These are phyloP conservation scores for Kodamaea derodonti DNA, from an alignment of 1,139 yeast species.

Conservation along the genomic window DNA sequence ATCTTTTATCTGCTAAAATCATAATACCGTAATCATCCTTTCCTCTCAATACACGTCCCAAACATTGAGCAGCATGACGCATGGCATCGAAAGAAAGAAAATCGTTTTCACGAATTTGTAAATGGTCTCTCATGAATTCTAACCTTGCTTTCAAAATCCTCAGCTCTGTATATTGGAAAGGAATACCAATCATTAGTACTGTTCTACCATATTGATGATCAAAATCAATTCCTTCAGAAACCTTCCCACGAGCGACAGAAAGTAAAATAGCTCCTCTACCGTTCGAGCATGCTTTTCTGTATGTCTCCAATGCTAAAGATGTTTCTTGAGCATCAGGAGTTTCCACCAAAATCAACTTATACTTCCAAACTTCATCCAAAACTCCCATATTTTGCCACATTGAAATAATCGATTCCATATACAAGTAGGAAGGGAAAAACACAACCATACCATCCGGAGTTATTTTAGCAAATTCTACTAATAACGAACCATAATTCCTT, in stretches of 20 bases:
- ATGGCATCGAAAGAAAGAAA: slow-evolving; percentile 96
- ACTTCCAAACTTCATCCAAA: slow-evolving; percentile 96
- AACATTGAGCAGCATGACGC: slow-evolving; percentile 99
- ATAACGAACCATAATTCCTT: slow-evolving; percentile 88
- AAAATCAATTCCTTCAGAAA: slow-evolving; percentile 97
- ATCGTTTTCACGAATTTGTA: slow-evolving; percentile 88
- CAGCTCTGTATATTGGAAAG: slow-evolving; percentile 97
- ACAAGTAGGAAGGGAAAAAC: slow-evolving; percentile 92
- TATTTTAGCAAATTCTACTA: slow-evolving; percentile 88
- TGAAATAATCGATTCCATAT: slow-evolving; percentile 95
- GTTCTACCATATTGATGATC: slow-evolving; percentile 98
- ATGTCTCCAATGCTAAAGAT: slow-evolving; percentile 89
- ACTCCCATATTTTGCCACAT: slow-evolving; percentile 99
- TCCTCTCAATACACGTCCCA: slow-evolving; percentile 95
- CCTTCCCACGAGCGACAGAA: slow-evolving; percentile 98
- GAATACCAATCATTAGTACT: slow-evolving; percentile 97
- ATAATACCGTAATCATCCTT: slow-evolving; percentile 97
- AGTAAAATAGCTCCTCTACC: slow-evolving; percentile 96
- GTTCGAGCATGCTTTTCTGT: slow-evolving; percentile 92
- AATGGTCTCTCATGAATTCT: slow-evolving; percentile 89
- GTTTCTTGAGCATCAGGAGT: slow-evolving; percentile 99
- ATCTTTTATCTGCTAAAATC: slow-evolving; percentile 95
- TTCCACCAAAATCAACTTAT: slow-evolving; percentile 90
- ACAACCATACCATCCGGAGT: slow-evolving; percentile 99
- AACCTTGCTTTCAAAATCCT: slow-evolving; percentile 91